Evolutionary conservation across 768 basidiomycete species (phyloP).

Genomic region (Tephrocybe sp.): DNA sequence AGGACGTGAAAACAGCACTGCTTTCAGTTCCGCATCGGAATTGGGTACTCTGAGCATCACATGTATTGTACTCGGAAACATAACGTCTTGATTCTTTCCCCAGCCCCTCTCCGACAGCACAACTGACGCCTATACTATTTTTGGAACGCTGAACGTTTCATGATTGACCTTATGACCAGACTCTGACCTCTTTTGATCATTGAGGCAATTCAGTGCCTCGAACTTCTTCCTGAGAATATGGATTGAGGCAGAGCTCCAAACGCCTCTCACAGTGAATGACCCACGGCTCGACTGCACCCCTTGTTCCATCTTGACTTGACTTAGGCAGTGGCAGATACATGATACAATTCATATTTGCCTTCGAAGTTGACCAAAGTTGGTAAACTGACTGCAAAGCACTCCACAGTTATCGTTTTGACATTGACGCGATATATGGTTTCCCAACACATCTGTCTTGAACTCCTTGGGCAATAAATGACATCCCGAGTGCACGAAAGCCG

Average conservation of each 20-base stretch:
- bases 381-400: no score
- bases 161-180: slow-evolving; percentile 15
- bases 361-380: slow-evolving; percentile 4
- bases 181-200: slow-evolving; percentile 1
- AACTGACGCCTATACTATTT: slow-evolving; percentile 7
- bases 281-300: not conserved
- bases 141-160: slow-evolving; percentile 15
- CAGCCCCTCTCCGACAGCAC: slow-evolving; percentile 3
- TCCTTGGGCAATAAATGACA: no score
- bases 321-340: slow-evolving; percentile 12
- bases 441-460: no score
- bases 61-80: not conserved
- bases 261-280: not conserved
- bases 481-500: no score
- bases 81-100: slow-evolving; percentile 2
- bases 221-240: slow-evolving; percentile 18
- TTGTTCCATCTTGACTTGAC: slow-evolving; percentile 13
- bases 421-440: no score
- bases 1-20: not conserved
- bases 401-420: no score
- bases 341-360: not conserved
- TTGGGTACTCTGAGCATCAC: not conserved
- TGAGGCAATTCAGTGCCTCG: slow-evolving; percentile 15
- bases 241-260: not conserved
- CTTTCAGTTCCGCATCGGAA: not conserved